These are phyloP conservation scores for Ensete glaucum DNA, from an alignment of 176 grass and related monocot species.

Conservation along the genomic window DNA sequence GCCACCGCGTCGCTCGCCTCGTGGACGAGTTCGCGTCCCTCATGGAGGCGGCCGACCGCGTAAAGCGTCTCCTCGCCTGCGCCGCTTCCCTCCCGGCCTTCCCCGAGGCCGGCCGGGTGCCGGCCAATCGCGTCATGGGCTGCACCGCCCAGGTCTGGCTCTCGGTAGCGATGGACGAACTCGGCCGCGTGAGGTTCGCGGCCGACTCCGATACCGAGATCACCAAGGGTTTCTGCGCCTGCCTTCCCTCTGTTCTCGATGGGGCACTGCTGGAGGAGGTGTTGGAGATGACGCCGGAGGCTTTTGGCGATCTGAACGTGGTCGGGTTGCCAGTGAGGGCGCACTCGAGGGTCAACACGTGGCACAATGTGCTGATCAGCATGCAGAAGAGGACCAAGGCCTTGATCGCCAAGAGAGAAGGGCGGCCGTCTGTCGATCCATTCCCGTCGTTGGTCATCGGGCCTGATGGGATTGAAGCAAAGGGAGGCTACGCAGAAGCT, in stretches of 20 bases:
- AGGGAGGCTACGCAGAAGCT: slow-evolving; percentile 66
- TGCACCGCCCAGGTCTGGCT: slow-evolving; percentile 70
- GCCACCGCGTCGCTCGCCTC: slow-evolving; percentile 36
- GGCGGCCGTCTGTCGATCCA: slow-evolving; percentile 35
- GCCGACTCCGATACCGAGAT: slow-evolving; percentile 92
- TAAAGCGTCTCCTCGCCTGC: slow-evolving; percentile 47
- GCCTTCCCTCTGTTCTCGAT: slow-evolving; percentile 58
- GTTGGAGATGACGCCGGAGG: slow-evolving; percentile 43
- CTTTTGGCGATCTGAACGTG: slow-evolving; percentile 47
- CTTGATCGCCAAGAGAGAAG: slow-evolving; percentile 41
- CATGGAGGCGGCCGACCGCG: slow-evolving; percentile 38
- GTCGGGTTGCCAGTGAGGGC: slow-evolving; percentile 23
- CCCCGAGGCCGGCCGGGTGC: slow-evolving; percentile 33
- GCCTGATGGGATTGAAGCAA: slow-evolving; percentile 42
- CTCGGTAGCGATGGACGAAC: slow-evolving; percentile 6
- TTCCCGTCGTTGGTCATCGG: slow-evolving; percentile 72
- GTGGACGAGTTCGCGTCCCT: slow-evolving; percentile 55
- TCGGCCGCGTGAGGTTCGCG: slow-evolving; percentile 54
- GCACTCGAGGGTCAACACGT: slow-evolving; percentile 63
- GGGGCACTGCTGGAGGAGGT: slow-evolving; percentile 65
- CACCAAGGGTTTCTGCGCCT: slow-evolving; percentile 69
- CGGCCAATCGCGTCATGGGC: slow-evolving; percentile 64
- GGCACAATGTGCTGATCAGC: slow-evolving; percentile 77
- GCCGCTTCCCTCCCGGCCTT: slow-evolving; percentile 52
- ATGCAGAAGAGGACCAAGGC: slow-evolving; percentile 76